Evolutionary conservation across 768 basidiomycete genomes (phyloP).

Genomic region (Rhizopogon vinicolor): DNA sequence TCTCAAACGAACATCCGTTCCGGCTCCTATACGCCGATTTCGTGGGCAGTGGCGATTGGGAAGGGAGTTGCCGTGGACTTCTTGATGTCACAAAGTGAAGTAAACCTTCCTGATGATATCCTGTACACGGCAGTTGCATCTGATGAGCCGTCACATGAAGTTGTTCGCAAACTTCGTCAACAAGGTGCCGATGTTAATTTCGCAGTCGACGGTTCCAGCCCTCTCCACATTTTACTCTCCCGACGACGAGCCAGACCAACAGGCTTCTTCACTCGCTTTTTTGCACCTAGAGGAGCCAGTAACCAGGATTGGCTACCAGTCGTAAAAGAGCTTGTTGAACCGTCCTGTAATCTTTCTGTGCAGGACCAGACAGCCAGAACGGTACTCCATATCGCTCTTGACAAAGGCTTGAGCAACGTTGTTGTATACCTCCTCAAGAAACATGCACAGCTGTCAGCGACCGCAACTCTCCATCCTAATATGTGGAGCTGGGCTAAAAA

Average conservation of each 20-base stretch:
- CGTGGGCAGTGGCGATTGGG: neutral
- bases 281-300: too few species aligned
- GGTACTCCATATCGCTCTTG: neutral
- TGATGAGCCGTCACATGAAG: rapidly evolving
- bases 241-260: too few species aligned
- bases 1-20: too few species aligned
- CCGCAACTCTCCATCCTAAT: neutral
- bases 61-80: neutral
- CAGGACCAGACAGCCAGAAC: neutral
- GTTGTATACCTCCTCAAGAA: neutral
- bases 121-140: neutral
- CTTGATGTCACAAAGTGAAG: neutral
- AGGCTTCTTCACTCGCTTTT: too few species aligned
- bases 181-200: neutral
- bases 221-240: neutral
- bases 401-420: neutral
- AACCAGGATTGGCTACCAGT: too few species aligned
- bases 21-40: neutral
- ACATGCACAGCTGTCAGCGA: neutral
- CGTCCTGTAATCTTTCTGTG: neutral
- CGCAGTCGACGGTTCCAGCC: neutral
- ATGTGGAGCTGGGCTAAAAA: neutral
- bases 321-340: neutral
- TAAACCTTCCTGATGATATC: neutral
- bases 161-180: neutral